Evolutionary conservation across 2,329 filamentous ascomycete genomes (phyloP).

Genomic region (Paraphaeosphaeria minitans): DNA sequence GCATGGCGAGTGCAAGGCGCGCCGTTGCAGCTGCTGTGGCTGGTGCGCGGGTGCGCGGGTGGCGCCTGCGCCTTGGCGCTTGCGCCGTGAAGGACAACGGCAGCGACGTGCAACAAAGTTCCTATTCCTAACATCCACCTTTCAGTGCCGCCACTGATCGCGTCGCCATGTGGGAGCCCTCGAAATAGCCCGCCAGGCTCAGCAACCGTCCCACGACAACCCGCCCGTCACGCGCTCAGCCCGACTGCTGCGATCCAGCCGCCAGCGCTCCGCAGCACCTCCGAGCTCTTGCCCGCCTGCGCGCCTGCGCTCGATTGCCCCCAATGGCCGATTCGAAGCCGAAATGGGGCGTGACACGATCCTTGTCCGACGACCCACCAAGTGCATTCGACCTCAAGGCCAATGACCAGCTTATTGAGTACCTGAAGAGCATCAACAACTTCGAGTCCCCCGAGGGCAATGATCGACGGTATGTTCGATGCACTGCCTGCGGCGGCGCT

Average conservation of each 20-base stretch:
- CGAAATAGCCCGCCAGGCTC: constrained; percentile 12
- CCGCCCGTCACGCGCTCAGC: constrained; percentile 13
- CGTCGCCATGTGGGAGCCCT: constrained; percentile 41
- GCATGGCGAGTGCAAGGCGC: neutral
- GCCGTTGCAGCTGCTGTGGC: neutral
- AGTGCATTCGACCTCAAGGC: constrained; percentile 76
- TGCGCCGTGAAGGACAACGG: constrained; percentile 18
- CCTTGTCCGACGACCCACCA: constrained; percentile 78
- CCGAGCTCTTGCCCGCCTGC: constrained; percentile 20
- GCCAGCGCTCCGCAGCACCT: constrained; percentile 27
- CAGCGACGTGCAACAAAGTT: constrained; percentile 14
- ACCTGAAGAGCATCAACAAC: constrained; percentile 85
- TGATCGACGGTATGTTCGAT: constrained; percentile 68
- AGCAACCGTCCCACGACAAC: constrained; percentile 20
- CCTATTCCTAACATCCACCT: constrained; percentile 21
- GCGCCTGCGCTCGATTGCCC: constrained; percentile 15
- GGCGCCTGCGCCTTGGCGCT: constrained; percentile 8
- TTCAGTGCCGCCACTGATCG: constrained; percentile 24
- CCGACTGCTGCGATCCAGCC: constrained; percentile 1
- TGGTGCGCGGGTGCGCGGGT: constrained; percentile 1
- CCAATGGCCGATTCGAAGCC: constrained; percentile 40
- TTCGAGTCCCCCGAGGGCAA: constrained; percentile 87
- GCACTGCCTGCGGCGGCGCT: neutral
- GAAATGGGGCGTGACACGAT: constrained; percentile 76
- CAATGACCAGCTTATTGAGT: constrained; percentile 79